Percentiles rank a stretch among this genome's conserved stretches.
phyloP scores from a whole-genome alignment of 169 alveolate genomes.

The Plasmodium vivax region DNA sequence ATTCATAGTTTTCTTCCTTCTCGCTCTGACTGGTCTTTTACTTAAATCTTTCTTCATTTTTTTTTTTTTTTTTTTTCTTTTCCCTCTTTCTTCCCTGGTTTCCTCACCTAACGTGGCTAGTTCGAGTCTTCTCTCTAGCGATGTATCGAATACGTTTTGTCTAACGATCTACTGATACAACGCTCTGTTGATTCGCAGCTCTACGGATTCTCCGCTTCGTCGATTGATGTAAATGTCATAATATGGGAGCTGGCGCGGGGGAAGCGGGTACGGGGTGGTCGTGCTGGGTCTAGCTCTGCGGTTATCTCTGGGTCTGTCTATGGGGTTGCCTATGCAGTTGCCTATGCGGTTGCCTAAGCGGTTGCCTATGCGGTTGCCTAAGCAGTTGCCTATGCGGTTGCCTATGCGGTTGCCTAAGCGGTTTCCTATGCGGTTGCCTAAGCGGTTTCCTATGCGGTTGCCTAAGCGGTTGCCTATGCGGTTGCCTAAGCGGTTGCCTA shows the following conservation, averaged over 20 bases:
- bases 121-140: background rate
- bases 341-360: background rate
- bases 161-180: background rate
- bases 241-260: background rate
- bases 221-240: background rate
- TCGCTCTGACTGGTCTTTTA: slow-evolving; percentile 63
- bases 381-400: too few species aligned
- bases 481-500: background rate
- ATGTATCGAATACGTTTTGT: background rate
- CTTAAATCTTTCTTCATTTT: slow-evolving; percentile 68
- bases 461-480: background rate
- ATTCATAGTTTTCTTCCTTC: slow-evolving; percentile 72
- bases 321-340: background rate
- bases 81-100: background rate
- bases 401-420: background rate
- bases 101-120: background rate
- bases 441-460: background rate
- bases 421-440: background rate
- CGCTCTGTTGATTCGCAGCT: background rate
- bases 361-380: background rate
- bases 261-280: background rate
- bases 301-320: background rate
- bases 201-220: background rate
- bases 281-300: background rate
- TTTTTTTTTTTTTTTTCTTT: slow-evolving; percentile 3